These are phyloP conservation scores for Wickerhamomyces kurtzmanii DNA, from an alignment of 805 yeast genomes.

Conservation along the genomic window DNA sequence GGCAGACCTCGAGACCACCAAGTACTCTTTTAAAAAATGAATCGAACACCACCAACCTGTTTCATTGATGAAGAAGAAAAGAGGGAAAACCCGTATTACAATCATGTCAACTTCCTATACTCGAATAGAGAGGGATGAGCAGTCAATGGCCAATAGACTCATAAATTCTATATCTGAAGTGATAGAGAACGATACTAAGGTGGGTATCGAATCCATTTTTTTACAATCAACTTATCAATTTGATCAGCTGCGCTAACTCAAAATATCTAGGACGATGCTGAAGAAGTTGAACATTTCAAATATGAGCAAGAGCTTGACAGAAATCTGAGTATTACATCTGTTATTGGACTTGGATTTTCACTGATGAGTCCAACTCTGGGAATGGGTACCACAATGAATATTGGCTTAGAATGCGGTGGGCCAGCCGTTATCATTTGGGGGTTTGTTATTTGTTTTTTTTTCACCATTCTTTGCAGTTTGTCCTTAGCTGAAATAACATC, in stretches of 20 bases:
- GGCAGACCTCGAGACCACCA: too few relatives aligned
- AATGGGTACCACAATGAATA: slow-evolving; percentile 61
- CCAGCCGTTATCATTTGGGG: slow-evolving; percentile 71
- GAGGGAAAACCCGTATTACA: too few relatives aligned
- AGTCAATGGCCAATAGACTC: slow-evolving; percentile 2
- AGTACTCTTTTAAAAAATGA: too few relatives aligned
- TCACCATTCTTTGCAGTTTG: slow-evolving; percentile 54
- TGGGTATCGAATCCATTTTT: not conserved
- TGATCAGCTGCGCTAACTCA: too few relatives aligned
- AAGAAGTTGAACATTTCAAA: slow-evolving; percentile 56
- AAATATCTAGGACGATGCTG: slow-evolving; percentile 19
- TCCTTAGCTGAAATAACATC: slow-evolving; percentile 73
- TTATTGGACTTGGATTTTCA: slow-evolving; percentile 72
- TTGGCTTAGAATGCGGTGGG: slow-evolving; percentile 68
- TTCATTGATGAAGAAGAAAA: too few relatives aligned
- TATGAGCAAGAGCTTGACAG: slow-evolving; percentile 66
- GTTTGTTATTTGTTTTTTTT: slow-evolving; percentile 55
- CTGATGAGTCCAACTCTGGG: slow-evolving; percentile 80
- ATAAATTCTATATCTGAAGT: slow-evolving; percentile 3
- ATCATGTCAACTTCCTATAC: too few relatives aligned
- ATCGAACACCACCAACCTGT: too few relatives aligned
- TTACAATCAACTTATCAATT: slow-evolving; percentile 1
- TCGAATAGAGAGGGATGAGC: too few relatives aligned
- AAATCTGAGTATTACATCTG: slow-evolving; percentile 57
- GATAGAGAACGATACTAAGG: slow-evolving; percentile 6